Evolutionary conservation across 1,139 yeast genomes (phyloP), one percentile per base, ranked within the genome.

Genomic region (Debaryomycetaceae sp.): DNA sequence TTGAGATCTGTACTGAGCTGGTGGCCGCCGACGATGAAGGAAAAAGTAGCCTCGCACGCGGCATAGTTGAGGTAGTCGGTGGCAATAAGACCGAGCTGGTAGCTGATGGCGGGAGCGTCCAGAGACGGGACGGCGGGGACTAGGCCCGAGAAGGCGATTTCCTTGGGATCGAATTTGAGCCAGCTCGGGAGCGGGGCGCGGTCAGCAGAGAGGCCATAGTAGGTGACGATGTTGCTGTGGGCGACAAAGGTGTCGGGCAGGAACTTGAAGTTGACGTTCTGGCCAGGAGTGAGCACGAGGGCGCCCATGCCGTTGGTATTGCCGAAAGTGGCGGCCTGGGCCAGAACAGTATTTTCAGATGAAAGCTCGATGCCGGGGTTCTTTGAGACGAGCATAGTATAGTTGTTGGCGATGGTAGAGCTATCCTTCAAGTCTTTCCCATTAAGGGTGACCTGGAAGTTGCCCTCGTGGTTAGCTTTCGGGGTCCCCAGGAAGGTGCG

Each of bases 181-280:
- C 98, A 90, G 44, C 73, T 77, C 16, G 99, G 98, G 31, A 90
- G 64, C 2, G 98, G 92, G 2, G 95, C 70, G 47, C 90, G 73
- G 47, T 83, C 83, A 14, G 65, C 59, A 13, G 90, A 73, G 38
- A 82, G 69, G n/a, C 95, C 95, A 45, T 82, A 81, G 55, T 79
- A 85, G n/a, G 78, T 77, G 15, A 68, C 56, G 21, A 78, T 70
- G 18, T 68, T 55, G 3, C 60, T 38, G 34, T 64, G 50, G 31
- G 57, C 43, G 34, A 53, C 54, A 44, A 86, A 87, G 8, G 78
- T 68, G 32, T 67, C 58, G 16, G 56, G 48, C 29, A 74, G 72
- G 43, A 90, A 83, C 24, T 70, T 53, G 36, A 90, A 60, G 29
- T 65, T 55, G 49, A 90, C 82, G 1, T 58, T 43, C 32, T 76